A percentile compares a stretch with the other conserved stretches of the same genome.
Conservation (phyloP, 2,329 filamentous ascomycete species). For the Pseudocercospora vitis region DNA sequence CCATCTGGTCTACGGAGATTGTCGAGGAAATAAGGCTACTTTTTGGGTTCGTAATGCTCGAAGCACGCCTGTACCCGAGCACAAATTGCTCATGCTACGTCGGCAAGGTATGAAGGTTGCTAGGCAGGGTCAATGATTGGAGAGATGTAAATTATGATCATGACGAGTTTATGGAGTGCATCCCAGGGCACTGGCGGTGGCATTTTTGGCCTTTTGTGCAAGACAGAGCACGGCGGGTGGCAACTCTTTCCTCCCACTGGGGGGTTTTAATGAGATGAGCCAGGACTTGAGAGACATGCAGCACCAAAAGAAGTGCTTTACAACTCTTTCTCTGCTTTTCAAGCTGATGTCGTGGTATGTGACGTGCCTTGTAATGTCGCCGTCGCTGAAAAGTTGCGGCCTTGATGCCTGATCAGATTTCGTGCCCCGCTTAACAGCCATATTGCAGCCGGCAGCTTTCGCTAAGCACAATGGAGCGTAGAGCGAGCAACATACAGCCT, state of each 20-base stretch:
- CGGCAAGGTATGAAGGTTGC: too few species aligned
- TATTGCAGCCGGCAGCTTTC: too few species aligned
- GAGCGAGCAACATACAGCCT: not conserved
- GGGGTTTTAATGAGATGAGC: slow-evolving; percentile 1
- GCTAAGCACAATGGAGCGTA: too few species aligned
- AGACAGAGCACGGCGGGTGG: not conserved
- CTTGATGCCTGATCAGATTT: not conserved
- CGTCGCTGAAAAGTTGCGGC: not conserved
- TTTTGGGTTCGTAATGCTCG: not conserved
- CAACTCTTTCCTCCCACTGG: not conserved
- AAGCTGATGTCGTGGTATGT: too few species aligned
- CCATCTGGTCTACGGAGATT: not conserved
- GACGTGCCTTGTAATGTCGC: not conserved
- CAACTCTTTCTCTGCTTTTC: not conserved
- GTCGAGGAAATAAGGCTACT: not conserved
- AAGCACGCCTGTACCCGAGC: not conserved
- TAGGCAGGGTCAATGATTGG: too few species aligned
- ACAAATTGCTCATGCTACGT: too few species aligned
- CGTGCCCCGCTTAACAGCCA: too few species aligned
- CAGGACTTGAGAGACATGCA: not conserved
- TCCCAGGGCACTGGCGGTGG: not conserved
- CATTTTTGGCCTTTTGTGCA: not conserved
- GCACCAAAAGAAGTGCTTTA: not conserved
- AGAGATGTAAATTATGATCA: too few species aligned
- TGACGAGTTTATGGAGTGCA: too few species aligned